phyloP scores from a whole-genome alignment of 805 yeast species.

The Wickerhamiella musiphila region DNA sequence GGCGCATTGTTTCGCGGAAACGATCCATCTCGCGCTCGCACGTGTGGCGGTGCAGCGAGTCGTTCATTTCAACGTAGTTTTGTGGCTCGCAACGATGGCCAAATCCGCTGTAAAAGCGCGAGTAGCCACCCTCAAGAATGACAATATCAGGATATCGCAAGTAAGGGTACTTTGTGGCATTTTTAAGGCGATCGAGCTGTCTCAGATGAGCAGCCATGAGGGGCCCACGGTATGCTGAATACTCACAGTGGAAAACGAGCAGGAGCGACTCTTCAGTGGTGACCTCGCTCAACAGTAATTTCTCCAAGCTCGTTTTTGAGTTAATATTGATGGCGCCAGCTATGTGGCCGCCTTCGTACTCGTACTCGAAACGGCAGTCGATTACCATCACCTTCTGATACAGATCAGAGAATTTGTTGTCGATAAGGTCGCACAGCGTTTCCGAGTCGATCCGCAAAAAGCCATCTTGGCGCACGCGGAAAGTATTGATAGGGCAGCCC shows the following conservation, averaged over 20 bases:
- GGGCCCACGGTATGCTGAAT: conserved; percentile 87
- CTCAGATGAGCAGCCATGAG: conserved; percentile 75
- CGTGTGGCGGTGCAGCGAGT: conserved; percentile 27
- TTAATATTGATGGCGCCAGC: conserved; percentile 64
- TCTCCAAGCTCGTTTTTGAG: conserved; percentile 51
- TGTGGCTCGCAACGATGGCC: conserved; percentile 52
- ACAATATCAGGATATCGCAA: conserved; percentile 78
- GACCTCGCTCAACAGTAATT: conserved; percentile 28
- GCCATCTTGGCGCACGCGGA: conserved; percentile 36
- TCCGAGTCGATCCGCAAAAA: conserved; percentile 49
- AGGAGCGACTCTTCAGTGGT: conserved; percentile 25
- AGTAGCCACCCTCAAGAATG: conserved; percentile 83
- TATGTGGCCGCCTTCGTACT: conserved; percentile 85
- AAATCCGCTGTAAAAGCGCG: conserved; percentile 46
- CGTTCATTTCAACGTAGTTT: conserved; percentile 77
- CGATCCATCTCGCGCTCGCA: conserved; percentile 38
- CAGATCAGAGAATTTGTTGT: conserved; percentile 32
- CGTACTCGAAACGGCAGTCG: conserved; percentile 89
- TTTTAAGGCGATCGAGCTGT: conserved; percentile 60
- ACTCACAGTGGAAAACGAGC: conserved; percentile 85
- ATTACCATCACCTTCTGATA: conserved; percentile 45
- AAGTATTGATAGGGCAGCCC: conserved; percentile 24
- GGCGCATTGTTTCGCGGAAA: conserved; percentile 31
- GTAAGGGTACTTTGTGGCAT: conserved; percentile 61
- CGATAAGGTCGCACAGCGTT: conserved; percentile 39